Base-by-base conservation (phyloP, 2,329 filamentous ascomycete species). In the Stemphylium lycopersici region DNA sequence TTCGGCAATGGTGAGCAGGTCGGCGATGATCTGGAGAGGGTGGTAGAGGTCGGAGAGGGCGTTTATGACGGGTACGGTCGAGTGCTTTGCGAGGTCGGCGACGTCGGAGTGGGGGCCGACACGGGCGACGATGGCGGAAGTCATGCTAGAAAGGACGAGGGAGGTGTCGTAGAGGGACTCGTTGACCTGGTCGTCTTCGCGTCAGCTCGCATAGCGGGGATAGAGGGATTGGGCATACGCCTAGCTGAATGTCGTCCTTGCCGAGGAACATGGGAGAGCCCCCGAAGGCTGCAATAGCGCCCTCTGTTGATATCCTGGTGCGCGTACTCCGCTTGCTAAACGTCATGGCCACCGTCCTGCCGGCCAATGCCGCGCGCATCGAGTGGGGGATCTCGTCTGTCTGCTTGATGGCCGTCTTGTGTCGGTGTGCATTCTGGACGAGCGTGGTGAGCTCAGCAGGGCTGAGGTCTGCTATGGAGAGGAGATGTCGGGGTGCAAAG, bases 201-300 rank as follows among this genome's bases (percentile, higher is more conserved):
- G 59, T 48, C 29, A 50, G 22, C 29, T 37, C 22, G 32, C 15
- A 16, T 29, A 32, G 18, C 33, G 39, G 41, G 16, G 33, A 24
- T 11, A 12, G 36, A 34, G 38, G 45, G 34, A 15, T 10, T 18
- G 22, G 26, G 79, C 83, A 62, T 75, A 90, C 95, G 47, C 95
- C 95, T 16, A 99, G 83, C 76, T 99, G 95, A 59, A 99, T 99
- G 72, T 99, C 95, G 50, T 96, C 89, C 72, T 93, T 95, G 68
- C 93, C 92, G 54, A 99, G 78, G 74, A 99, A 99, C 93, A 99
- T 97, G 18, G 95, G 88, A 68, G 96, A 90, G 0, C 93, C 95
- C 33, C 93, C 92, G 81, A 99, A 84, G 55, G 90, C 81, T n/a
- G 89, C 85, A 33, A 97, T 87, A 11, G 95, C 95, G 6, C 89